phyloP scores from a whole-genome alignment of 2,329 filamentous ascomycete genomes.

The Alternaria metachromatica region DNA sequence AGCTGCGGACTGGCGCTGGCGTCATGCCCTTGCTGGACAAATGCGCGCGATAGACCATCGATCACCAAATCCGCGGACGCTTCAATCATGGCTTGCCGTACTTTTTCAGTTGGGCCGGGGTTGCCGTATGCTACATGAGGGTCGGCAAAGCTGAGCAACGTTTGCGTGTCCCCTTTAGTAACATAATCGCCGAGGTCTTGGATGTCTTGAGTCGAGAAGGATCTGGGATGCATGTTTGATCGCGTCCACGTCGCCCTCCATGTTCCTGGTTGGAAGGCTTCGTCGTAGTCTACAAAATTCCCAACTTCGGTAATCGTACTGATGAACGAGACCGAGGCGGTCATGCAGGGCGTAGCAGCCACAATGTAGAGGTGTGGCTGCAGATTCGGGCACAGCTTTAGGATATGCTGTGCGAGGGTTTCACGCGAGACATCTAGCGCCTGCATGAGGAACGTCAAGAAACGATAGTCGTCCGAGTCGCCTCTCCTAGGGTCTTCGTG shows the following conservation, averaged over 20 bases:
- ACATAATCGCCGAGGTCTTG: conserved; percentile 3
- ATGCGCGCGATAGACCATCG: not conserved
- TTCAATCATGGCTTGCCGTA: conserved; percentile 9
- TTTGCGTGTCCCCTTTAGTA: not conserved
- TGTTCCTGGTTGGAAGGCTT: conserved; percentile 7
- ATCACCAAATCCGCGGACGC: conserved; percentile 12
- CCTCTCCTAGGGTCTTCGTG: not conserved
- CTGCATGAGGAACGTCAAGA: conserved; percentile 14
- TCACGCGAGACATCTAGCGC: conserved; percentile 14
- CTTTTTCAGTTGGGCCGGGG: conserved; percentile 7
- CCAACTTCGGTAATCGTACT: conserved; percentile 14
- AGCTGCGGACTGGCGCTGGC: not conserved
- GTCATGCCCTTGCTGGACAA: not conserved
- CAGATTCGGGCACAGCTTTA: conserved; percentile 2
- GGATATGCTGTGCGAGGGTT: conserved; percentile 11
- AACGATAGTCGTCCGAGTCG: conserved; percentile 14
- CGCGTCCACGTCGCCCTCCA: conserved; percentile 10
- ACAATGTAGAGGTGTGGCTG: conserved; percentile 16
- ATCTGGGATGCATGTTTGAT: conserved; percentile 16
- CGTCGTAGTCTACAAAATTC: conserved; percentile 9
- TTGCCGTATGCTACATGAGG: conserved; percentile 10
- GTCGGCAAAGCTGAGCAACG: conserved; percentile 7
- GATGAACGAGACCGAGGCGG: conserved; percentile 10
- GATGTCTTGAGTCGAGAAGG: conserved; percentile 9
- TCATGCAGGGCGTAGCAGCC: conserved; percentile 8